Percentiles rank a stretch among this genome's conserved stretches.
Conservation (phyloP, 345 rosid genomes). For the Dipteronia dyeriana region DNA sequence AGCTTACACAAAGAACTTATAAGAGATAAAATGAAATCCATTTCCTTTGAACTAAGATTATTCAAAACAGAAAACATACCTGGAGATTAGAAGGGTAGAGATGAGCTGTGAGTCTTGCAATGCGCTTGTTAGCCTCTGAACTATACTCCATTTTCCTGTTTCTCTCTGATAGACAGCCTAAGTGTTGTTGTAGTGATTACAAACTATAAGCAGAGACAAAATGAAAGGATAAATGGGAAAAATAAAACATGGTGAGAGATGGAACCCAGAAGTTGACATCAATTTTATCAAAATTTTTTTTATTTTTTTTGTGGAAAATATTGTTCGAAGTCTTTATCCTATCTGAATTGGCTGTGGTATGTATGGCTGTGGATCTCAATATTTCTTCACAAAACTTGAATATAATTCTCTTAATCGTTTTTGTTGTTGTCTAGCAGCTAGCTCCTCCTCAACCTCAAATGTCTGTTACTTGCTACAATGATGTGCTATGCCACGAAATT, state of each 20-base stretch:
- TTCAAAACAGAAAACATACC: slow-evolving; percentile 30
- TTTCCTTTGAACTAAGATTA: background rate
- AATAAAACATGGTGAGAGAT: slow-evolving; percentile 30
- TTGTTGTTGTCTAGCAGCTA: background rate
- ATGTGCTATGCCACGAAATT: background rate
- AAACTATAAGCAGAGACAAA: slow-evolving; percentile 6
- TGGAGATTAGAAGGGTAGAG: slow-evolving; percentile 56
- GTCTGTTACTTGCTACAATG: background rate
- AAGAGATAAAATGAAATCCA: no score
- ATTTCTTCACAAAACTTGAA: background rate
- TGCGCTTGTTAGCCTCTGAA: slow-evolving; percentile 50
- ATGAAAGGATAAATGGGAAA: slow-evolving; percentile 27
- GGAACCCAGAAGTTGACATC: slow-evolving; percentile 50
- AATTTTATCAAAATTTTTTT: slow-evolving; percentile 9
- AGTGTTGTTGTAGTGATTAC: slow-evolving; percentile 6
- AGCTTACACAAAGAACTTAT: background rate
- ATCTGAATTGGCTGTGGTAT: slow-evolving; percentile 26
- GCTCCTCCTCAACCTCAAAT: background rate
- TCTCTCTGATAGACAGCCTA: slow-evolving; percentile 1
- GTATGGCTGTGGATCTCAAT: slow-evolving; percentile 41
- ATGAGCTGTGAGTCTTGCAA: slow-evolving; percentile 67
- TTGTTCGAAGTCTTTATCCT: slow-evolving; percentile 49
- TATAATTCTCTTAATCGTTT: background rate
- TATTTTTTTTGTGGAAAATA: slow-evolving; percentile 49
- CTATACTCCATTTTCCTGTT: slow-evolving; percentile 46